Percentiles rank a stretch among this genome's conserved stretches.
phyloP scores from a whole-genome alignment of 257 asterid species.

The Gentiana dahurica region DNA sequence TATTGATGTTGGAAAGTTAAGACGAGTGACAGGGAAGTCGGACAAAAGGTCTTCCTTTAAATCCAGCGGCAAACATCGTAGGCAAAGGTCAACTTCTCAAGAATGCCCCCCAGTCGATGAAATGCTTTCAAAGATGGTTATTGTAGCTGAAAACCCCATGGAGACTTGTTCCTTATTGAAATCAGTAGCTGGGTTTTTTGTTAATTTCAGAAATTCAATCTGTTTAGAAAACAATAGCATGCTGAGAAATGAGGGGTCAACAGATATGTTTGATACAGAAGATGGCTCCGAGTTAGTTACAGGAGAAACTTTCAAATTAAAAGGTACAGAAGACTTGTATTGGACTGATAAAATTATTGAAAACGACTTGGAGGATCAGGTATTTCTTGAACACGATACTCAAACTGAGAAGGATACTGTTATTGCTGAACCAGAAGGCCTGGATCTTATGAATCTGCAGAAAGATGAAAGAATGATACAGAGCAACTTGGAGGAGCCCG shows the following conservation, averaged over 20 bases:
- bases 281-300: conserved; percentile 14
- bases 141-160: conserved; percentile 47
- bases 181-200: conserved; percentile 29
- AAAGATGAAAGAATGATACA: conserved; percentile 17
- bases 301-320: conserved; percentile 16
- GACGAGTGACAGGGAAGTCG: conserved; percentile 2
- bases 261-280: conserved; percentile 11
- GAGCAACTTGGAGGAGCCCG: conserved; percentile 25
- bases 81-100: conserved; percentile 14
- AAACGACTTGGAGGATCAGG: conserved; percentile 26
- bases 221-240: conserved; percentile 18
- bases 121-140: conserved; percentile 38
- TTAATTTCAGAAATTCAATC: conserved; percentile 34
- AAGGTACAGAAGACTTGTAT: conserved; percentile 42
- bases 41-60: not conserved
- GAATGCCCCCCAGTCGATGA: conserved; percentile 29
- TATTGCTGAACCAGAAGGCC: conserved; percentile 15
- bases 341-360: conserved; percentile 59
- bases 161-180: conserved; percentile 19
- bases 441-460: conserved; percentile 11
- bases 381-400: conserved; percentile 18
- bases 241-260: conserved; percentile 3
- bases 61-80: conserved; percentile 15
- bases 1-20: conserved; percentile 3
- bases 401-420: conserved; percentile 10